Percentiles rank a stretch among this genome's conserved stretches.
These are phyloP conservation scores for Lanmaoa rubissima DNA, from an alignment of 768 basidiomycete species.

Conservation along the genomic window DNA sequence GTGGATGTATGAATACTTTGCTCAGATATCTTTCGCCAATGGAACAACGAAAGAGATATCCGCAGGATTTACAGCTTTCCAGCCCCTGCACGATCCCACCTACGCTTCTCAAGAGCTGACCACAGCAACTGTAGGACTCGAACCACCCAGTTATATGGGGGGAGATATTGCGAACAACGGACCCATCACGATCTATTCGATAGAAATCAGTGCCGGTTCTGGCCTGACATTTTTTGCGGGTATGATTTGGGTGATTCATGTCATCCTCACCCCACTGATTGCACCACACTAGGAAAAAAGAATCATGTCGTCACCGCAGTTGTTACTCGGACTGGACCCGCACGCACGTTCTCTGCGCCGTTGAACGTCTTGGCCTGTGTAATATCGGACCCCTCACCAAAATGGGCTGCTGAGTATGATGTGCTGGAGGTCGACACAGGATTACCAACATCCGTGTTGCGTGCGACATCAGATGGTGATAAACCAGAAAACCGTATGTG, in stretches of 20 bases:
- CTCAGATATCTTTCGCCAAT: no score
- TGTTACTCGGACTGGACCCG: constrained; percentile 14
- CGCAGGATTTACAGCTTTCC: no score
- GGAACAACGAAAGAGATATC: no score
- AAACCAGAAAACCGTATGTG: no score
- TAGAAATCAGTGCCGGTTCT: background rate
- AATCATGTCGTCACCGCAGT: background rate
- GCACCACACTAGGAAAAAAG: background rate
- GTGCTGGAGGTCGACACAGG: background rate
- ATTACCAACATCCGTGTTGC: background rate
- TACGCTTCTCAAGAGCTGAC: background rate
- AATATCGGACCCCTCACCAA: background rate
- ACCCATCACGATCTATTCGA: background rate
- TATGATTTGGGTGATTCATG: background rate
- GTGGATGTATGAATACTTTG: no score
- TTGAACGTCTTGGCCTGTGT: background rate
- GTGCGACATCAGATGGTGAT: background rate
- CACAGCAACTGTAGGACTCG: background rate
- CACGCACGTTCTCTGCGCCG: constrained; percentile 6
- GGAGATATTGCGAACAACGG: background rate
- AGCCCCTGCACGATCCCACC: no score
- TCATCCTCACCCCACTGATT: background rate
- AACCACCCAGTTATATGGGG: no score
- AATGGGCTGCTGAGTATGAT: constrained; percentile 8
- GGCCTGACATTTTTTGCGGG: background rate